Evolutionary conservation across 208 protist species (phyloP), one percentile per base, ranked within the genome.

Genomic region (Trypanosoma brucei): DNA sequence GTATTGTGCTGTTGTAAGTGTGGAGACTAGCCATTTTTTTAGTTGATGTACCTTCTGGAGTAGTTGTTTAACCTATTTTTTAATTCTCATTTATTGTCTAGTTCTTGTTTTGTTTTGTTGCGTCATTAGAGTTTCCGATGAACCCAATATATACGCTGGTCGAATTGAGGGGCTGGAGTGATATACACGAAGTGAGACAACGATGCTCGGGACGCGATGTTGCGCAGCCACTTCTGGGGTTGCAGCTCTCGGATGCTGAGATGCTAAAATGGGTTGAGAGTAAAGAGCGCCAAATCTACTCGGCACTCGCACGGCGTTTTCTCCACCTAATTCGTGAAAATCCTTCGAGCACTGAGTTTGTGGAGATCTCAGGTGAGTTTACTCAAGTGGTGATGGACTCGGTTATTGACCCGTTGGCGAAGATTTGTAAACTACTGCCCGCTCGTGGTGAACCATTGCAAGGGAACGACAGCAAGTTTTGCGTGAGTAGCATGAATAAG

Each of bases 81-180:
- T 14, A 14, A 14, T 46, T 33, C 50, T 54, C 11, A 54, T 35
- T 54, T 6, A 34, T 54, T 22, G 22, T 22, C 22, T 22, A 22
- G 22, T 22, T 22, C 22, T 22, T 22, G 22, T 22, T 22, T 22
- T 22, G 22, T 22, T 22, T 22, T 22, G 22, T 22, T 22, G 22
- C 22, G 22, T 22, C 22, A 34, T 6, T 6, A n/a, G 22, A 33
- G 11, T 7, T 54, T 35, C 3, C 37, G 61, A 59, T 59, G 61
- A 66, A 66, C 50, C 39, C 61, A 4, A 39, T 66, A 7, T 42
- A 39, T 38, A 39, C n/a, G 13, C 61, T 66, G 3, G 14, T 66
- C 3, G 61, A 66, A 34, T 50, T 59, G 40, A 52, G 50, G 49
- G 39, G 51, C 1, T 37, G 49, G 44, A 3, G 34, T 4, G 22